Conservation (phyloP, 257 asterid species). For the Leonotis leonurus region DNA sequence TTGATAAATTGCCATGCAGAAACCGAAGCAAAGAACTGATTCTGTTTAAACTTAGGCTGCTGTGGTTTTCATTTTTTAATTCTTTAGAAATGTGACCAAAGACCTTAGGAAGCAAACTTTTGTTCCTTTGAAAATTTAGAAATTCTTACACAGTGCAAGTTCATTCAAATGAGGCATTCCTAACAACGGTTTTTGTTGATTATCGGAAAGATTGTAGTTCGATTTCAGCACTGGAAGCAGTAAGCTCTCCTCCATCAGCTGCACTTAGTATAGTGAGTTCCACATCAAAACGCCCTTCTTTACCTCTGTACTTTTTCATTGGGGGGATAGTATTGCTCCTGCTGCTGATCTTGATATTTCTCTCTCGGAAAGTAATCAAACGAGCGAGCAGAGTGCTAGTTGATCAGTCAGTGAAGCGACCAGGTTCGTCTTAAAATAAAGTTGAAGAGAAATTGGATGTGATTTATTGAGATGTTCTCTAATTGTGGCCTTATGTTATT, state of each 20-base stretch:
- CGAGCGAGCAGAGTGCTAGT: slow-evolving; percentile 21
- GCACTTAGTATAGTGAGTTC: slow-evolving; percentile 32
- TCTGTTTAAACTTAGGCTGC: neutral
- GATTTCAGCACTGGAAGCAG: slow-evolving; percentile 22
- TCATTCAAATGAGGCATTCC: neutral
- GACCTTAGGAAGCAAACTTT: neutral
- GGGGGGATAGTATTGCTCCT: slow-evolving; percentile 47
- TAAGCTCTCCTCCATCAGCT: slow-evolving; percentile 27
- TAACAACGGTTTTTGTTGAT: neutral
- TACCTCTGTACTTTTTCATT: slow-evolving; percentile 39
- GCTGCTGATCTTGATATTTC: slow-evolving; percentile 34
- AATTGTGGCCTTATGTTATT: slow-evolving; percentile 7
- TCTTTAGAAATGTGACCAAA: neutral
- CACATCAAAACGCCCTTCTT: slow-evolving; percentile 23
- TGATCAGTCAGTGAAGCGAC: slow-evolving; percentile 22
- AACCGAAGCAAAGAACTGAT: neutral
- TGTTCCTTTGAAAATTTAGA: neutral
- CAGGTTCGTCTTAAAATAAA: slow-evolving; percentile 23
- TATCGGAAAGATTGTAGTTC: slow-evolving; percentile 7
- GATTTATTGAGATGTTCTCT: neutral
- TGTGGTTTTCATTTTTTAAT: neutral
- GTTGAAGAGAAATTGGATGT: neutral
- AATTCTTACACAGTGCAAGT: neutral
- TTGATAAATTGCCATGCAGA: slow-evolving; percentile 17
- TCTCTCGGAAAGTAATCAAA: slow-evolving; percentile 33